Conservation (phyloP, 139 green algal genomes). For the Chlamydomonas sphaeroides region DNA sequence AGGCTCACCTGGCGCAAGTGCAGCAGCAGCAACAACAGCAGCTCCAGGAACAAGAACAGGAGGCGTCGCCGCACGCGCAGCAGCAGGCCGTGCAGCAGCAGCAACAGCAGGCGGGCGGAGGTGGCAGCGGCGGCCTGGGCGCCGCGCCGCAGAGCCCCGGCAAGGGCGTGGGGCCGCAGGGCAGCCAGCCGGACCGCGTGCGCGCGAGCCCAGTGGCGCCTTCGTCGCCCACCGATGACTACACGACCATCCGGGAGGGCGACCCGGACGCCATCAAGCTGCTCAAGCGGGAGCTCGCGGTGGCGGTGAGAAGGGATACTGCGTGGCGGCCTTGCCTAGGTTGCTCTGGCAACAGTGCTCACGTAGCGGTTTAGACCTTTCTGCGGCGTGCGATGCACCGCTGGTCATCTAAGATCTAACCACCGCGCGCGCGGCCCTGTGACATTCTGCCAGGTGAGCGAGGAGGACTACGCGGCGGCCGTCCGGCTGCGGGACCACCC, state of each 20-base stretch:
- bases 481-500: constrained; percentile 73
- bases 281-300: constrained; percentile 76
- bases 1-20: background rate
- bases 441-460: too few relatives aligned
- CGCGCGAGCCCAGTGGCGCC: background rate
- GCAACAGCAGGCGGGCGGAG: background rate
- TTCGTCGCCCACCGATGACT: background rate
- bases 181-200: too few relatives aligned
- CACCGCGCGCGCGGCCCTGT: too few relatives aligned
- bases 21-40: constrained; percentile 5
- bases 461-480: constrained; percentile 68
- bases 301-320: too few relatives aligned
- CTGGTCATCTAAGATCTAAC: too few relatives aligned
- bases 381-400: too few relatives aligned
- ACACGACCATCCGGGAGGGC: background rate
- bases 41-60: background rate
- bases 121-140: background rate
- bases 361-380: too few relatives aligned
- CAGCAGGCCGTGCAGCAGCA: constrained; percentile 14
- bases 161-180: too few relatives aligned
- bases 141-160: background rate
- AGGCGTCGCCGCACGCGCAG: background rate
- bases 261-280: constrained; percentile 75
- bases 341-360: too few relatives aligned
- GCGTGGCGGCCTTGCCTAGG: too few relatives aligned